A percentile compares a stretch with the other conserved stretches of the same genome.
phyloP scores from a whole-genome alignment of 2,329 filamentous ascomycete genomes.

The Lanzia echinophila region DNA sequence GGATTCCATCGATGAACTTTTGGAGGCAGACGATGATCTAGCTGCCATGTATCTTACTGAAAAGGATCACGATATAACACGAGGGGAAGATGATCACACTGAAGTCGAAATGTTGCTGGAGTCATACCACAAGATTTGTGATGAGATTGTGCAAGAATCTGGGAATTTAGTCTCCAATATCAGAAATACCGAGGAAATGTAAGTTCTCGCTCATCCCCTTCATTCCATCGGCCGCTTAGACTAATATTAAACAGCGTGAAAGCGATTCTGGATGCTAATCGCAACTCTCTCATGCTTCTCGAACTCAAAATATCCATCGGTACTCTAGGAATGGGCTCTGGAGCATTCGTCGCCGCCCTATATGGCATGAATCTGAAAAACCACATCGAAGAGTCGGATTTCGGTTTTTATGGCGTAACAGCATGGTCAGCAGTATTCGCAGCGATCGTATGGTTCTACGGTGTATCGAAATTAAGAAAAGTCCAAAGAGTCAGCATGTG shows the following conservation, averaged over 20 bases:
- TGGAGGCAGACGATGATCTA: conserved; percentile 94
- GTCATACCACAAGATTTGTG: conserved; percentile 94
- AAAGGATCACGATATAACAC: conserved; percentile 64
- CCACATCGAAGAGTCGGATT: conserved; percentile 89
- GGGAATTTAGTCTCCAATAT: conserved; percentile 91
- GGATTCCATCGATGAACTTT: conserved; percentile 88
- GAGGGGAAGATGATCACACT: conserved; percentile 81
- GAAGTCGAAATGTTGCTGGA: conserved; percentile 96
- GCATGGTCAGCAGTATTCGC: conserved; percentile 65
- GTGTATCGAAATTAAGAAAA: conserved; percentile 73
- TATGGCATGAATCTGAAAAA: conserved; percentile 99
- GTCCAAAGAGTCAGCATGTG: conserved; percentile 87
- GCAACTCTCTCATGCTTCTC: conserved; percentile 94
- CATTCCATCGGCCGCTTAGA: not conserved
- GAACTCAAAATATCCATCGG: conserved; percentile 95
- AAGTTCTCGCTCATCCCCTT: conserved; percentile 33
- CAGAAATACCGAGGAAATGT: conserved; percentile 98
- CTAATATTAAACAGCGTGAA: conserved; percentile 58
- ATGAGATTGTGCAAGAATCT: conserved; percentile 94
- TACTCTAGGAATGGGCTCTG: conserved; percentile 87
- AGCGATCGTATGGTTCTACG: conserved; percentile 73
- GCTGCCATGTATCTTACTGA: conserved; percentile 94
- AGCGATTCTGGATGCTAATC: conserved; percentile 95
- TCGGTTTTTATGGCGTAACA: conserved; percentile 76
- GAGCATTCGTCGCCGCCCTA: conserved; percentile 94